Base-by-base conservation (phyloP, 2,329 filamentous ascomycete genomes). In the Fusarium ramigenum region DNA sequence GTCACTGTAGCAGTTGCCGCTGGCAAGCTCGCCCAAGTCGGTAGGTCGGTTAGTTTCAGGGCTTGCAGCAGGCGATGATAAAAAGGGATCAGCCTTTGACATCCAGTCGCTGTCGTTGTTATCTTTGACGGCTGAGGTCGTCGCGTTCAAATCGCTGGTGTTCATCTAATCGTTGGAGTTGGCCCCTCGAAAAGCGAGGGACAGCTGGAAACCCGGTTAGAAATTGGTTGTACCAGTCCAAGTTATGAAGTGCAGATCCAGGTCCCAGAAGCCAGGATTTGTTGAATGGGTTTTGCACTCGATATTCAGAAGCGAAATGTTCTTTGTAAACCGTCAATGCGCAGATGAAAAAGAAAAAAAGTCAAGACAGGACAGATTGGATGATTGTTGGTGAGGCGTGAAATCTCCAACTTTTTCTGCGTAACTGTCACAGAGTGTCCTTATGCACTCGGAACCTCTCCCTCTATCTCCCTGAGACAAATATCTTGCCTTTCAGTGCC, bases 111-210 rank as follows among this genome's bases (percentile, higher is more conserved):
- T 40, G 50, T 46, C 30, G 60, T 40, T 47, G 23, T 50, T 37
- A 52, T 70, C 57, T 58, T 72, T 61, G 75, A 77, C 75, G 72
- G 74, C 74, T 57, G 60, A 61, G 28, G 75, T 70, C 75, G 75
- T 75, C 75, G 75, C 46, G 63, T 47, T 67, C 64, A 61, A 66
- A 63, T 72, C 53, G 63, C 59, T 61, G 74, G 74, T 34, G 69
- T 61, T 75, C 75, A 77, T 77, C 71, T 76, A 74, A 69, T 77
- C 57, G 69, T 69, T 70, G 59, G 67, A 61, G 71, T 73, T 68
- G 60, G 63, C 66, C 69, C 69, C 74, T 66, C 67, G 40, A 61
- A 65, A 62, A 50, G 36, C 47, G 71, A 75, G 66, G 69, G 61
- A 74, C 53, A 40, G 44, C 40, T 46, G 66, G 34, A 43, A 62